Base-by-base conservation (phyloP, 176 grass and related monocot species). In the Juncus inflexus region DNA sequence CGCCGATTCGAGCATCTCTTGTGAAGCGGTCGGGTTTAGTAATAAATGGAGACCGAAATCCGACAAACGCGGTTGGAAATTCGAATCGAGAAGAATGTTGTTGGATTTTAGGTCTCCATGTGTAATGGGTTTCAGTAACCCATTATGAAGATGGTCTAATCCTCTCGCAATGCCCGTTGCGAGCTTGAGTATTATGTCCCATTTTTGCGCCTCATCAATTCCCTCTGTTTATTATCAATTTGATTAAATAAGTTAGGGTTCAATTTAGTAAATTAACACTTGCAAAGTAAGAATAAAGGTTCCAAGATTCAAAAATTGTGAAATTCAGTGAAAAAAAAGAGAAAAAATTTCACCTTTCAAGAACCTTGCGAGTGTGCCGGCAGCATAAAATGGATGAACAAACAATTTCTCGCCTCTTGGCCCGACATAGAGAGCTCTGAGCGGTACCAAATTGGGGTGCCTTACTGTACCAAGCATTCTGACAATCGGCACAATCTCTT, bases 61-160 rank as follows among this genome's bases (percentile, higher is more conserved):
- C 3, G 87, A 77, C 40, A 97, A 77, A 58, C 87, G 81, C 2
- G 92, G 87, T 80, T 89, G 87, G 66, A 89, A 82, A 85, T 91
- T 83, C n/a, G 77, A 80, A 38, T 97, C 92, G 11, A 97, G 84
- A 66, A 97, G 81, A 40, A 97, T 77, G 40, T 97, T 97, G 47
- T 89, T 97, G 10, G 87, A 76, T 75, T 97, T 97, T 3, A 97
- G 92, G 74, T 91, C 91, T 55, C 92, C 92, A 52, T 97, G 92
- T 37, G 91, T 63, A 43, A 91, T 80, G 8, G 80, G 77, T 50
- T 86, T 97, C 37, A 72, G 82, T 40, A 81, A 73, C 14, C 77
- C 77, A 42, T 78, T 77, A 78, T 97, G 92, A 42, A 97, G 92
- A 72, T 91, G 85, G 69, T 86, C 87, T 40, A 97, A 76, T 64